These are phyloP conservation scores for Flaveria trinervia DNA, from an alignment of 129 eudicot genomes.

Conservation along the genomic window DNA sequence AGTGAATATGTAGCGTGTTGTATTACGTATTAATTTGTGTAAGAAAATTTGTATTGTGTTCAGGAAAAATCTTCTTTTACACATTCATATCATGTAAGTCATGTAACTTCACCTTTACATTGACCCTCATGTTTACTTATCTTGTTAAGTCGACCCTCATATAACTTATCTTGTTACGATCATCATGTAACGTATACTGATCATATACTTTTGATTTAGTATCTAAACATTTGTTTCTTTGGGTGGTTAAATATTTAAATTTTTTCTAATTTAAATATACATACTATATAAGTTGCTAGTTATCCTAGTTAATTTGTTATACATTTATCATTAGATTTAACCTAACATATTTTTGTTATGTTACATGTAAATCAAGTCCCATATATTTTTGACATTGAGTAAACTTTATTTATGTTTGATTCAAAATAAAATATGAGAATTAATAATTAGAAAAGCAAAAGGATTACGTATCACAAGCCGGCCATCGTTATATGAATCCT, in stretches of 20 bases:
- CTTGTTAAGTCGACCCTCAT: no score
- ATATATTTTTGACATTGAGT: not conserved
- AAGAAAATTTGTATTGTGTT: not conserved
- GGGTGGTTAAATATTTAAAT: not conserved
- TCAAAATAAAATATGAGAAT: not conserved
- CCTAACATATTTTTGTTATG: not conserved
- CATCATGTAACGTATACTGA: not conserved
- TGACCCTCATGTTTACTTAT: not conserved
- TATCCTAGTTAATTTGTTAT: not conserved
- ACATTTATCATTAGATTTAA: no score
- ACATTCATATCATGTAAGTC: not conserved
- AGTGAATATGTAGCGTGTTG: slow-evolving; percentile 2
- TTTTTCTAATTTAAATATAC: not conserved
- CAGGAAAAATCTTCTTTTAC: not conserved
- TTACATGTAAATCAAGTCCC: not conserved
- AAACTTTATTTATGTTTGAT: not conserved
- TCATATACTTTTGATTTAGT: not conserved
- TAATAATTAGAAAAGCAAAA: no score
- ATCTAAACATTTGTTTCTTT: no score
- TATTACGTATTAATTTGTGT: not conserved
- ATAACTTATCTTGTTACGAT: not conserved
- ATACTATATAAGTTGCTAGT: no score
- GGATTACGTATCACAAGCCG: no score
- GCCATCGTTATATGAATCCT: no score
- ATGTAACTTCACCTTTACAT: not conserved